Base-by-base conservation (phyloP, 805 yeast genomes). In the Kodamaea restingae region DNA sequence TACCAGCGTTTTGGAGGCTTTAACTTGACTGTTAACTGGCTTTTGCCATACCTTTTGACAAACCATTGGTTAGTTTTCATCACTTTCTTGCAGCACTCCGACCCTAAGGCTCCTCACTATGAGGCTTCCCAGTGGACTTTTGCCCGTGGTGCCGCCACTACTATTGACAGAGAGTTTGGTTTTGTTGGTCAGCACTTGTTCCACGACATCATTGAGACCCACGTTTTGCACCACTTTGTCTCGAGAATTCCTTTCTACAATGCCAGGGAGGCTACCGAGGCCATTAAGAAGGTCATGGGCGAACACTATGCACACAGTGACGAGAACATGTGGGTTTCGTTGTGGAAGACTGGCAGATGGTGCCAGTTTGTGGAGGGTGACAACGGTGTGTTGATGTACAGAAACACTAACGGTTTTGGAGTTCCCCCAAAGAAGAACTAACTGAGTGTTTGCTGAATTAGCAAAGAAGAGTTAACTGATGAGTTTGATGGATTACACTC, bases 11-110 rank as follows among this genome's bases (percentile, higher is more conserved):
- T 73, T 55, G 95, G 95, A 29, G 70, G 65, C 28, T 80, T 78
- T 65, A 73, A 76, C 56, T 65, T 81, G 45, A 58, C 78, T 40
- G 71, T 84, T 48, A 76, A 81, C 71, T 86, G 88, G 82, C 69
- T 81, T 46, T 46, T 86, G 27, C 95, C 95, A 24, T 86, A 81
- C 65, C 49, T 84, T 38, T 81, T 81, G 65, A 88, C 83, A 48
- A 86, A 86, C 76, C 95, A 87, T 67, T 86, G 95, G 95, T 71
- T 86, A 48, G 95, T 87, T 32, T 84, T 84, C 63, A 84, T 86
- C 60, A 86, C 95, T 28, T 87, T 67, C 61, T 74, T 86, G 53
- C 95, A 86, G 63, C 95, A 86, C 67, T 76, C 93, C 12, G 91
- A 84, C 60, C 79, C 86, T 21, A 51, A 75, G 11, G 72, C 87